Evolutionary conservation across 176 grass and related monocot genomes (phyloP).

Genomic region (Panicum miliaceum): DNA sequence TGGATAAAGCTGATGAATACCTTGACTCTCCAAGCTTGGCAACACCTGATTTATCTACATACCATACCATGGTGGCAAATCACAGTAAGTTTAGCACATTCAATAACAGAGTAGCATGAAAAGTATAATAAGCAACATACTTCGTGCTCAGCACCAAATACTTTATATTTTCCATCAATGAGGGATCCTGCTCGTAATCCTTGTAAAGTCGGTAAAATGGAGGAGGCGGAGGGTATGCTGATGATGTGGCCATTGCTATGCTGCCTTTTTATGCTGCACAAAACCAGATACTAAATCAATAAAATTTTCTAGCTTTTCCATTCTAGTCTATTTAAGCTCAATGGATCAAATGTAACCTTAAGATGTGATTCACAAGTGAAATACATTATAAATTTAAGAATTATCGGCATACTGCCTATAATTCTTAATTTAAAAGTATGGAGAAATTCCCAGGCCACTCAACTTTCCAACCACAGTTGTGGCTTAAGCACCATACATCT

Average conservation of each 20-base stretch:
- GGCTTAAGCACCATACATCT: neutral
- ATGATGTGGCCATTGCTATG: constrained; percentile 57
- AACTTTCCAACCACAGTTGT: neutral
- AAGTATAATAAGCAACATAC: constrained; percentile 45
- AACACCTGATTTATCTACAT: constrained; percentile 73
- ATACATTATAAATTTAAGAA: neutral
- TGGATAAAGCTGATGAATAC: constrained; percentile 81
- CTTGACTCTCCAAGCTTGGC: constrained; percentile 85
- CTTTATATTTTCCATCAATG: constrained; percentile 58
- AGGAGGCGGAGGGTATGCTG: constrained; percentile 77
- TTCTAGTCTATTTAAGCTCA: constrained; percentile 7
- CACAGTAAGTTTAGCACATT: constrained; percentile 9
- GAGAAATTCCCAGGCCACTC: neutral
- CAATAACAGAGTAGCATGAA: neutral
- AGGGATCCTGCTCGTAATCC: constrained; percentile 68
- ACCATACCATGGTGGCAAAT: neutral
- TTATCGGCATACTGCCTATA: neutral
- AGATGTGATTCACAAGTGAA: neutral
- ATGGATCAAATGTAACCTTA: neutral
- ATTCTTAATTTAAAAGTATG: neutral
- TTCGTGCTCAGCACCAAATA: constrained; percentile 69
- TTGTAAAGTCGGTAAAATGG: constrained; percentile 87
- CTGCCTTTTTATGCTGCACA: constrained; percentile 6
- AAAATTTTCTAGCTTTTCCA: neutral
- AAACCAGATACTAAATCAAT: neutral